Evolutionary conservation across 331 rosid species (phyloP).

Genomic region (Cucumis variabilis): DNA sequence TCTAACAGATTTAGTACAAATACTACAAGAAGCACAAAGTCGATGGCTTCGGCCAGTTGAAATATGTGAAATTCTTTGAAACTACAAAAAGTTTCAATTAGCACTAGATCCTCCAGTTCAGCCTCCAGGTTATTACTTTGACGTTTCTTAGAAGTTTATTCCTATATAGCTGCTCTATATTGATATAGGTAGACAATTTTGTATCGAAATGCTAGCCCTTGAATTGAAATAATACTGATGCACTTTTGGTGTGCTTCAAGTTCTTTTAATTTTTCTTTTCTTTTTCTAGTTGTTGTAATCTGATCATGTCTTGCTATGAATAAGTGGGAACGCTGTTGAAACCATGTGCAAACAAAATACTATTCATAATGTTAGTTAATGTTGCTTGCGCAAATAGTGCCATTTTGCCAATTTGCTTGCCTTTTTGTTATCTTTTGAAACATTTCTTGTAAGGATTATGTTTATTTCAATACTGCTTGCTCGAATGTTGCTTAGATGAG

Average conservation of each 20-base stretch:
- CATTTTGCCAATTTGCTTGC: neutral
- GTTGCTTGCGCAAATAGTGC: neutral
- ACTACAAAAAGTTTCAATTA: conserved; percentile 55
- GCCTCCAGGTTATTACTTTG: conserved; percentile 65
- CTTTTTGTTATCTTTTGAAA: neutral
- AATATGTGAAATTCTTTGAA: conserved; percentile 74
- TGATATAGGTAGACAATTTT: neutral
- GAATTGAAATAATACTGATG: conserved; percentile 5
- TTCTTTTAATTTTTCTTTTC: neutral
- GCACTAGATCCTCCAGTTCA: conserved; percentile 60
- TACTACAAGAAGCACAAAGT: conserved; percentile 60
- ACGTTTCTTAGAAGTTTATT: neutral
- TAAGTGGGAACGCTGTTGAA: neutral
- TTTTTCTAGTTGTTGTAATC: neutral
- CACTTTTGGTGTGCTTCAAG: neutral
- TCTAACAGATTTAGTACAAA: conserved; percentile 7
- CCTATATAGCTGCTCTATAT: neutral
- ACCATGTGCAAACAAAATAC: neutral
- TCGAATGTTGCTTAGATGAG: conserved; percentile 9
- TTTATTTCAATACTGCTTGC: conserved; percentile 5
- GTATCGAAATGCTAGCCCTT: neutral
- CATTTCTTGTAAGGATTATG: neutral
- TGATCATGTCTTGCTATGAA: conserved; percentile 15
- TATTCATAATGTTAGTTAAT: neutral
- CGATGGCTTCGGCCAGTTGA: conserved; percentile 86